phyloP scores from a whole-genome alignment of 164 flowering plant genomes.

The Berberis thunbergii region DNA sequence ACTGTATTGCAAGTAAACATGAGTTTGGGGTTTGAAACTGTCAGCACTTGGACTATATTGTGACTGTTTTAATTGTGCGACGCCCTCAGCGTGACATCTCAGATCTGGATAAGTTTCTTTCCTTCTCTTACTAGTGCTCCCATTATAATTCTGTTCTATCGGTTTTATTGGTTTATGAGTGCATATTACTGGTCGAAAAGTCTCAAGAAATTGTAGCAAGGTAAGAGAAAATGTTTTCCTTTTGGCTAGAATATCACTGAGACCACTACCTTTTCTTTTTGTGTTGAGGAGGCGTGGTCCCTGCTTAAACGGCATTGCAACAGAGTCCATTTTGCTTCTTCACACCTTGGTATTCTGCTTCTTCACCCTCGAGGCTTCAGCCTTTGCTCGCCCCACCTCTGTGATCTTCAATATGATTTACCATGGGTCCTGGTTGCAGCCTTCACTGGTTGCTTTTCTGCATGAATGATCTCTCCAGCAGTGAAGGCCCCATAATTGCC shows the following conservation, averaged over 20 bases:
- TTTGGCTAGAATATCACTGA: background rate
- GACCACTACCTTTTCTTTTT: background rate
- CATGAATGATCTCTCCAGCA: conserved; percentile 12
- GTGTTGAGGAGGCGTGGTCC: conserved; percentile 1
- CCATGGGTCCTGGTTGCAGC: conserved; percentile 6
- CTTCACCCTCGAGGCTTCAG: conserved; percentile 30
- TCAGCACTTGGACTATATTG: background rate
- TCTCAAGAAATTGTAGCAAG: background rate
- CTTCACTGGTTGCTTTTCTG: conserved; percentile 11
- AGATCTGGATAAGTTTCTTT: conserved; percentile 1
- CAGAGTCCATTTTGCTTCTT: background rate
- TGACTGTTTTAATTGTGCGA: background rate
- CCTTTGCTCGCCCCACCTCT: conserved; percentile 12
- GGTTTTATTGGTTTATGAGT: background rate
- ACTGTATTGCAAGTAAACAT: background rate
- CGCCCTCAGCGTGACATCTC: conserved; percentile 1
- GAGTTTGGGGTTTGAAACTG: background rate
- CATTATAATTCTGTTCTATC: background rate
- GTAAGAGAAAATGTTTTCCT: background rate
- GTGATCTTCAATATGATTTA: conserved; percentile 12
- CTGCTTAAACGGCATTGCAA: background rate
- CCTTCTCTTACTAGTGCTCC: background rate
- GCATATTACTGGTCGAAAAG: background rate
- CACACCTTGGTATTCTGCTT: conserved; percentile 45
- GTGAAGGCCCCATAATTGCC: conserved; percentile 8